A percentile compares a stretch with the other conserved stretches of the same genome.
phyloP scores from a whole-genome alignment of 805 yeast genomes.

The Candida chauliodis region DNA sequence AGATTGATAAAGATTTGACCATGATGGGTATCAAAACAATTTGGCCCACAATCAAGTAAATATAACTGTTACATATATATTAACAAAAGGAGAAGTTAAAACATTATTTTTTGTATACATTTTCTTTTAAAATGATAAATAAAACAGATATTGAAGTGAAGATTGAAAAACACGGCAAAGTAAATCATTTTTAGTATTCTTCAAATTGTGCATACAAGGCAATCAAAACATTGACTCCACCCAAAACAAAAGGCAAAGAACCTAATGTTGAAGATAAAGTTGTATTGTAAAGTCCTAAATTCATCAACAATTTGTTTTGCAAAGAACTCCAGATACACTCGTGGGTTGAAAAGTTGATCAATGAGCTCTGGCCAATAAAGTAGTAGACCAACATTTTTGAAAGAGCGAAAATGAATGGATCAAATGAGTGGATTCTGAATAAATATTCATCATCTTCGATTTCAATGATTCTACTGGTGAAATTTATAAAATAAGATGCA shows the following conservation, averaged over 20 bases:
- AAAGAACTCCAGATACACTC: slow-evolving; percentile 25
- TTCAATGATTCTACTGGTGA: slow-evolving; percentile 40
- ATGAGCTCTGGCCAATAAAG: slow-evolving; percentile 31
- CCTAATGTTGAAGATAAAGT: slow-evolving; percentile 37
- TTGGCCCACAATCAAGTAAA: slow-evolving; percentile 26
- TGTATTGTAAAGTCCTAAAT: slow-evolving; percentile 37
- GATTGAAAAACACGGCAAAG: too few species aligned
- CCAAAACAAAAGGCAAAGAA: slow-evolving; percentile 43
- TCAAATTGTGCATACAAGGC: slow-evolving; percentile 52
- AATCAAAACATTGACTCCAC: slow-evolving; percentile 42
- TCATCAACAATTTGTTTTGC: slow-evolving; percentile 28
- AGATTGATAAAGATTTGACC: slow-evolving; percentile 32
- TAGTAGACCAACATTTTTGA: slow-evolving; percentile 42
- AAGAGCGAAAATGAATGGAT: slow-evolving; percentile 54
- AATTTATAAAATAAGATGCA: slow-evolving; percentile 50
- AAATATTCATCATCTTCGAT: slow-evolving; percentile 30
- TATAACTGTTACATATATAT: not conserved
- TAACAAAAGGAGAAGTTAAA: not conserved
- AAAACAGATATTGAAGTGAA: too few species aligned
- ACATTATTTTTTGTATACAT: too few species aligned
- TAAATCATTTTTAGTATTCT: slow-evolving; percentile 35
- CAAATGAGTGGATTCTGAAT: slow-evolving; percentile 41
- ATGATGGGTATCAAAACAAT: slow-evolving; percentile 32
- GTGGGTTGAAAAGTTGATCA: slow-evolving; percentile 23
- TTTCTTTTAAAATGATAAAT: too few species aligned